Percentiles rank a stretch among this genome's conserved stretches.
These are phyloP conservation scores for Trichoderma gracile DNA, from an alignment of 2,329 filamentous ascomycete genomes.

Conservation along the genomic window DNA sequence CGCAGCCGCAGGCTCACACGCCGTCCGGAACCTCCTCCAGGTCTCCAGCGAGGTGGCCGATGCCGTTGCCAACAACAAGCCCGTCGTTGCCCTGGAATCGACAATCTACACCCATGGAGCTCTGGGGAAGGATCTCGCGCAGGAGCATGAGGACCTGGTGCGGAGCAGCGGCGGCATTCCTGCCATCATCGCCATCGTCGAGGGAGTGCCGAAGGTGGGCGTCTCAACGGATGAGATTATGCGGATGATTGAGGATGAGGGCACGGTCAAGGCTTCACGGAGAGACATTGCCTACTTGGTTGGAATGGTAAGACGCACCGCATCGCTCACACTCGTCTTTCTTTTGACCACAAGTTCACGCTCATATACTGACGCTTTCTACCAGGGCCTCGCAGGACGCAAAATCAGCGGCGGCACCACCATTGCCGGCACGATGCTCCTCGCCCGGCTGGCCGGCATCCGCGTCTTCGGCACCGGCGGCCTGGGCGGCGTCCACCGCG, in stretches of 20 bases:
- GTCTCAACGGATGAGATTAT: constrained; percentile 71
- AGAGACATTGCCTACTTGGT: constrained; percentile 82
- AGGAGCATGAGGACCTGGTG: constrained; percentile 84
- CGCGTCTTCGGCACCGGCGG: constrained; percentile 93
- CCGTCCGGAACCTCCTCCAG: constrained; percentile 52
- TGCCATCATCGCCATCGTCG: constrained; percentile 85
- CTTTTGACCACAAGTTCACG: not conserved
- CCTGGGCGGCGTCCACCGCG: constrained; percentile 89
- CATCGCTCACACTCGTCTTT: no score
- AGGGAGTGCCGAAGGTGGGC: constrained; percentile 81
- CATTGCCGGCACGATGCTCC: constrained; percentile 87
- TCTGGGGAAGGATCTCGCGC: constrained; percentile 68
- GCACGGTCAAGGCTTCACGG: constrained; percentile 80
- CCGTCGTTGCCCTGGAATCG: constrained; percentile 89
- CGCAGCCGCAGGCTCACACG: constrained; percentile 33
- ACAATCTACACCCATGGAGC: constrained; percentile 97
- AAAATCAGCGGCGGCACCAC: constrained; percentile 87
- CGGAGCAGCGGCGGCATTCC: constrained; percentile 80
- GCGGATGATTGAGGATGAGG: constrained; percentile 66
- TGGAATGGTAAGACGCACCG: constrained; percentile 73
- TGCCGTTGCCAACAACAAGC: constrained; percentile 71
- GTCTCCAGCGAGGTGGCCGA: constrained; percentile 81
- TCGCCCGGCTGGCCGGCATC: constrained; percentile 84
- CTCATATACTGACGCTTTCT: not conserved
- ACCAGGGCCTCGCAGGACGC: constrained; percentile 63